Base-by-base conservation (phyloP, 148 eudicot species). In the Rheum nobile region DNA sequence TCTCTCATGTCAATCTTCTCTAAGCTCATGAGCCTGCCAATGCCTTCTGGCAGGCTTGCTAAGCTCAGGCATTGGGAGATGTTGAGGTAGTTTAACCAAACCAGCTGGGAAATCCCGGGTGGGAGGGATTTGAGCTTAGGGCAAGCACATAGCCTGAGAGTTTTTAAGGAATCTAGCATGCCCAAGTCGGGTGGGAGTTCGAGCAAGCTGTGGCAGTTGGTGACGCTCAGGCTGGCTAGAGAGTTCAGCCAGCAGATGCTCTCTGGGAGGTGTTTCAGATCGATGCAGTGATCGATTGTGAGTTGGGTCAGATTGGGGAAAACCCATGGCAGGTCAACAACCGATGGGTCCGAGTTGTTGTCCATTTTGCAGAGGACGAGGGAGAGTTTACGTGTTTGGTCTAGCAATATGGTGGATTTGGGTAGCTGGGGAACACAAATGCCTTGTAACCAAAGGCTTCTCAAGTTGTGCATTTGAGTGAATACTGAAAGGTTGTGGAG, bases 1-100 rank as follows among this genome's bases (percentile, higher is more conserved):
- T 89, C 95, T 14, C 90, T 84, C 97, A 91, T 91, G 73, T 89
- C 95, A 4, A 91, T 82, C 83, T 85, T 88, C 79, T 91, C 90
- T 67, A 91, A 78, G 10, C 84, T 83, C 52, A 11, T 72, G 11
- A 91, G 80, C 5, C 83, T 57, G 7, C 86, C 88, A n/a, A 91
- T 81, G 28, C 72, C 82, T 50, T 86, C 90, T 5, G 94, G 92
- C 14, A 91, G 87, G 73, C 50, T 75, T 8, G 52, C 75, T 82
- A 91, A 54, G 21, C 78, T 84, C n/a, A 89, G 80, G 57, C 95
- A 91, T 59, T 91, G 87, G 28, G 97, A 85, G 11, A 91, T 84
- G 77, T 91, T 90, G 8, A 91, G 77, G 84, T 88, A 86, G 78
- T 85, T 84, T 39, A 91, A 69, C 74, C 77, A 37, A 4, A 77